These are phyloP conservation scores for Candida bentonensis DNA, from an alignment of 805 yeast species.

Conservation along the genomic window DNA sequence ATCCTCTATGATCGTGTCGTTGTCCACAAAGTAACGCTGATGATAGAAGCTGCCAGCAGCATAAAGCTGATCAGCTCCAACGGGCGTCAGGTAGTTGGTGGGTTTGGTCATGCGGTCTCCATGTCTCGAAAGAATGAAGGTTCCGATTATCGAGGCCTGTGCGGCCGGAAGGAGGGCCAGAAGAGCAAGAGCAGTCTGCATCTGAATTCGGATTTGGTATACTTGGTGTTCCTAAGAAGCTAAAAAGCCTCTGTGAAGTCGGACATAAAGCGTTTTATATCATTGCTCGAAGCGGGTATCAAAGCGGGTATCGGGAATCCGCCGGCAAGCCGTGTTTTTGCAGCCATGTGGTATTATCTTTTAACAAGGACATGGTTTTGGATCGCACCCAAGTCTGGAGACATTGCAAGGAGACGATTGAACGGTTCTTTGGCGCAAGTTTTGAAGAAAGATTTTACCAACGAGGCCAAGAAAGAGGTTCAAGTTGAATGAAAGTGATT, in stretches of 20 bases:
- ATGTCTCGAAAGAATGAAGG: conserved; percentile 35
- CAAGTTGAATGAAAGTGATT: too few species aligned
- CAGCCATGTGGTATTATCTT: background rate
- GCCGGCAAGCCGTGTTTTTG: background rate
- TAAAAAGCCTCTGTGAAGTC: too few species aligned
- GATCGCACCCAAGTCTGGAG: too few species aligned
- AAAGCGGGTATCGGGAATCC: background rate
- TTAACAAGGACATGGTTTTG: too few species aligned
- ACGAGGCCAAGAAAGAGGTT: too few species aligned
- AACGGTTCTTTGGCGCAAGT: too few species aligned
- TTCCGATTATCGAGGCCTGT: conserved; percentile 20
- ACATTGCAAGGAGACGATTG: background rate
- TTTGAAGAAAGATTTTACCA: too few species aligned
- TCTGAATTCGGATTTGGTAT: too few species aligned
- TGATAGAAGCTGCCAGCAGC: conserved; percentile 28
- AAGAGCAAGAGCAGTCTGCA: background rate
- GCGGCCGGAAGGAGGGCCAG: background rate
- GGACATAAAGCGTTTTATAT: too few species aligned
- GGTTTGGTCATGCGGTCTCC: conserved; percentile 37
- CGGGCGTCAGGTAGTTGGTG: conserved; percentile 28
- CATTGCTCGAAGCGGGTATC: background rate
- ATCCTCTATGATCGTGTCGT: conserved; percentile 14
- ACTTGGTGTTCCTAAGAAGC: too few species aligned
- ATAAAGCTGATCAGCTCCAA: conserved; percentile 27
- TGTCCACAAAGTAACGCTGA: conserved; percentile 29